Conservation (phyloP, 2,329 filamentous ascomycete species). For the Alternaria triticina region DNA sequence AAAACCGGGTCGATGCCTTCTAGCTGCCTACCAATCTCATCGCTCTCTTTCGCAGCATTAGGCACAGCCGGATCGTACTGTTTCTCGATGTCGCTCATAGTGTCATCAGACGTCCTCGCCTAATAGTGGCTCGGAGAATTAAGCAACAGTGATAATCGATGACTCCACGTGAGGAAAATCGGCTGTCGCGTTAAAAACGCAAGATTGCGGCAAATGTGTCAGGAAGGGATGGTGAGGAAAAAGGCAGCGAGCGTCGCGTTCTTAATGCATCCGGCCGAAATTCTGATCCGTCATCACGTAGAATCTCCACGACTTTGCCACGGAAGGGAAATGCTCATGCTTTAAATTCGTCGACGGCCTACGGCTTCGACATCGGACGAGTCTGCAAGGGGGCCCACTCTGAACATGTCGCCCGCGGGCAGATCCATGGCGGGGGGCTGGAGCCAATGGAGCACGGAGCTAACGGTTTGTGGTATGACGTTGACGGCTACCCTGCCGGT, state of each 20-base stretch:
- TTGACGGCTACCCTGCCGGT: constrained; percentile 18
- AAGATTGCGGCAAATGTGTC: not conserved
- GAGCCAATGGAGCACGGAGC: constrained; percentile 22
- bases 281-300: constrained; percentile 27
- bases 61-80: constrained; percentile 19
- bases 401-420: constrained; percentile 4
- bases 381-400: constrained; percentile 12
- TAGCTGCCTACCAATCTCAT: constrained; percentile 34
- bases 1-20: constrained; percentile 47
- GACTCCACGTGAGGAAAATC: constrained; percentile 2
- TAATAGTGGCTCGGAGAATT: not conserved
- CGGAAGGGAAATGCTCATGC: constrained; percentile 12
- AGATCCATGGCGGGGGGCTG: constrained; percentile 32
- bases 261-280: constrained; percentile 20
- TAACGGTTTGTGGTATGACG: constrained; percentile 32
- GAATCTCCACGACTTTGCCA: constrained; percentile 9
- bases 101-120: constrained; percentile 2
- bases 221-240: not conserved
- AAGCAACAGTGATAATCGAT: not conserved
- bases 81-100: constrained; percentile 40
- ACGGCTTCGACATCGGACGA: constrained; percentile 13
- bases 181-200: not conserved
- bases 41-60: constrained; percentile 23
- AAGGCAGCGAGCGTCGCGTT: constrained; percentile 8
- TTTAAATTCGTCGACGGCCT: constrained; percentile 28